Percentiles rank a stretch among this genome's conserved stretches.
phyloP scores from a whole-genome alignment of 257 asterid genomes.

The Paraleonurus japonicus region DNA sequence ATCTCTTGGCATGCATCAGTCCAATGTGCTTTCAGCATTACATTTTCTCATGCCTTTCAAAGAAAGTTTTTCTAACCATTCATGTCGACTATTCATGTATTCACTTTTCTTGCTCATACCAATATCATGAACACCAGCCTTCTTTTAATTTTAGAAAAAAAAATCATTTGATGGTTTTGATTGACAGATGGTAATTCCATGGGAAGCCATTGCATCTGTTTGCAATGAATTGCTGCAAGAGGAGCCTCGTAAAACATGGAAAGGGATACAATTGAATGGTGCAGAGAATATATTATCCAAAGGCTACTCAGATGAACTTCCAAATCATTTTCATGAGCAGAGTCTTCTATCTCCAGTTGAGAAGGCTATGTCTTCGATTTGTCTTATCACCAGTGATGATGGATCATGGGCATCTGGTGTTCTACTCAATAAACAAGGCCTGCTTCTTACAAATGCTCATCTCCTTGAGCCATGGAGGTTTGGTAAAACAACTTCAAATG shows the following conservation, averaged over 20 bases:
- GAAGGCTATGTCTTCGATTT: conserved; percentile 78
- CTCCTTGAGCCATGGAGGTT: conserved; percentile 99
- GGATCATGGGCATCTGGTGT: conserved; percentile 99
- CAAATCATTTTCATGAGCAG: conserved; percentile 31
- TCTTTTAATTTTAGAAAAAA: not conserved
- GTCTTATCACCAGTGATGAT: conserved; percentile 81
- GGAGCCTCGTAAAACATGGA: conserved; percentile 45
- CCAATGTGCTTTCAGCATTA: not conserved
- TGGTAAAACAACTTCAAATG: conserved; percentile 59
- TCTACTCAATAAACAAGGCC: conserved; percentile 80
- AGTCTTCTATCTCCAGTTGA: conserved; percentile 57
- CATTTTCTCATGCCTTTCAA: not conserved
- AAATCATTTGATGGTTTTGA: conserved; percentile 31
- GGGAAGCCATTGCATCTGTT: conserved; percentile 89
- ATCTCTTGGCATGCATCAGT: not conserved
- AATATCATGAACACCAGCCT: not conserved
- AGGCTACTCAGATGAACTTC: conserved; percentile 31
- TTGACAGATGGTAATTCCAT: conserved; percentile 93
- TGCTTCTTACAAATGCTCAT: conserved; percentile 96
- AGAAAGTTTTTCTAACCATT: conserved; percentile 3
- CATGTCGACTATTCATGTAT: not conserved
- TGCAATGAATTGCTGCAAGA: conserved; percentile 61
- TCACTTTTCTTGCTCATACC: not conserved
- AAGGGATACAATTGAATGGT: conserved; percentile 36
- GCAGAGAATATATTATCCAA: conserved; percentile 30